Base-by-base conservation (phyloP, 2,329 filamentous ascomycete species). In the Leptosphaerulina australis region DNA sequence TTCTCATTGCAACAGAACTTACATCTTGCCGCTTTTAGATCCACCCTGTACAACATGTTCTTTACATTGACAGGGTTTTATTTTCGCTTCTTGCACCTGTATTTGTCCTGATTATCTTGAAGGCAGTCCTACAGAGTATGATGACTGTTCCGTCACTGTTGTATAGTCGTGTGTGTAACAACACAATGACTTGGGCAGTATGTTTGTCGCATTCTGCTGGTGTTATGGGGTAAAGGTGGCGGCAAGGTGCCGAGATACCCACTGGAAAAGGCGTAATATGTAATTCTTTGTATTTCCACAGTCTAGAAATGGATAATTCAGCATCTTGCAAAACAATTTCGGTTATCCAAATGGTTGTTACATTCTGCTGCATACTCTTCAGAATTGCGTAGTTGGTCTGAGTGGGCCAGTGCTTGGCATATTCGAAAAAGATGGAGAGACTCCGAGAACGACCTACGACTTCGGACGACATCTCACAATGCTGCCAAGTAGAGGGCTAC, bases 401-500 rank as follows among this genome's bases (percentile, higher is more conserved):
- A 56, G 48, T 45, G 50, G 26, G 44, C 48, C 37, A 29, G 33
- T 52, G 52, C 60, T 63, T 67, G 62, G 67, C 64, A 31, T 24
- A 36, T 50, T 61, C 45, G 52, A 56, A 62, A 62, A 58, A 60
- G 55, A 63, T 61, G 57, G 54, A 59, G 53, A 37, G 36, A 20
- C 18, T 26, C 48, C 15, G 37, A 41, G 53, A 54, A 53, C 33
- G 48, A 30, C 18, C 36, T 37, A 54, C 24, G 55, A 47, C 56
- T 55, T 56, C 53, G 60, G 63, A 67, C 63, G 62, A 62, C 67
- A 66, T 51, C 58, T 58, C 59, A 70, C 65, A 50, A 79, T 79
- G 77, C 73, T 79, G 69, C 75, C 76, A 60, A 78, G 75, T 66
- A 76, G 76, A 74, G 77, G 76, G 57, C 62, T 77, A 31, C 72